Evolutionary conservation across 768 basidiomycete species (phyloP), one percentile per base, ranked within the genome.

Genomic region (Boletus bicolor): DNA sequence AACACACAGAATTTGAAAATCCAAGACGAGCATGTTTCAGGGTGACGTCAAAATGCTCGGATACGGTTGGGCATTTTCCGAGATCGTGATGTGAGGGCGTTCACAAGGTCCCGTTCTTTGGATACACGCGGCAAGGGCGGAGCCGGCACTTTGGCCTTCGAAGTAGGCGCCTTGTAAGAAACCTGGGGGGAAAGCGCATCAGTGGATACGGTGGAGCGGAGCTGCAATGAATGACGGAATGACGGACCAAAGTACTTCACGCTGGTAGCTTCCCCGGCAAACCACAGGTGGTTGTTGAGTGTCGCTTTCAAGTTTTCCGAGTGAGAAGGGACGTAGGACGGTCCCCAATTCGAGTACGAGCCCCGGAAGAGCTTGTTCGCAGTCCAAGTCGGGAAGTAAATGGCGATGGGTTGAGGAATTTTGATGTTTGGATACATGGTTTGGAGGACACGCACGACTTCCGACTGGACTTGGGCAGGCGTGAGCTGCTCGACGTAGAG

Each of bases 321-420:
- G 56, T 84, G 82, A 5, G 71, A 70, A 30, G 73, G 75, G 10
- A 80, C 67, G 60, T 85, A 85, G 10, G 81, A 75, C 0, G 86
- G 75, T 0, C 85, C 85, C 85, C 85, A 87, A 57, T 86, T 89
- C 19, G 82, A 82, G 62, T 85, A 89, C 4, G 83, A 81, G 2
- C 68, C 68, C 0, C 61, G 54, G 56, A 53, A 70, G 38, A 79
- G 69, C 4, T 80, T 80, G 63, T 87, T 77, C n/a, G 68, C 68
- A 45, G 73, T 58, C 87, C 86, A 88, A 4, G 76, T 72, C 4
- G 77, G 77, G 60, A 83, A 80, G 65, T 76, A 76, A 64, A 88
- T 82, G 24, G 77, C 82, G 19, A 74, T 61, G 0, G 86, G 85
- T 6, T 78, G 75, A 9, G 84, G 84, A 17, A 87, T 73, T 2